These are phyloP conservation scores for Durotheca rogersii DNA, from an alignment of 495 filamentous ascomycete species.

Conservation along the genomic window DNA sequence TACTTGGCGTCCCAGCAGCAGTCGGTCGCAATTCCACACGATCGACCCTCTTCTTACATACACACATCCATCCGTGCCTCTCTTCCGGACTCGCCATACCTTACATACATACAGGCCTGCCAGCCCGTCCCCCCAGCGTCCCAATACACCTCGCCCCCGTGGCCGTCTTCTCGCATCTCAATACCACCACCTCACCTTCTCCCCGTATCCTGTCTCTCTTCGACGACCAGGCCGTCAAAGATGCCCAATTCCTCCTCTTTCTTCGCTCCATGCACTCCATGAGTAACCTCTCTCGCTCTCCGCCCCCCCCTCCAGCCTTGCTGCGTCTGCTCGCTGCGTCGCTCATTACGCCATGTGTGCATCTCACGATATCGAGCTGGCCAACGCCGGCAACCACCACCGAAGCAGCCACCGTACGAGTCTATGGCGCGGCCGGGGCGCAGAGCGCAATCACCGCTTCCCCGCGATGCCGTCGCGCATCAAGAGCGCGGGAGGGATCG, in stretches of 20 bases:
- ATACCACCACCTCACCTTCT: too few species aligned
- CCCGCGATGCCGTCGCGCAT: conserved; percentile 3
- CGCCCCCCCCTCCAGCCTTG: conserved; percentile 1
- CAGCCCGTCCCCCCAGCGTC: too few species aligned
- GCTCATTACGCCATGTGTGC: conserved; percentile 25
- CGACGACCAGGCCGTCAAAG: conserved; percentile 9
- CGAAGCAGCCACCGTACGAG: background rate
- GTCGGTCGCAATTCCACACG: conserved; percentile 26
- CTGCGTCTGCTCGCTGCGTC: conserved; percentile 16
- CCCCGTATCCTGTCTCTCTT: too few species aligned
- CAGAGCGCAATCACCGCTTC: too few species aligned
- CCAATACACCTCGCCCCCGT: too few species aligned
- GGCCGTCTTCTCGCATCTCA: too few species aligned
- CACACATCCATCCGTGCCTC: too few species aligned
- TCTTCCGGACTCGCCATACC: too few species aligned
- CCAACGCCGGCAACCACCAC: background rate
- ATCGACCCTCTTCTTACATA: conserved; percentile 16
- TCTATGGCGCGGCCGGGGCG: conserved; percentile 1
- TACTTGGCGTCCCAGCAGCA: conserved; percentile 29
- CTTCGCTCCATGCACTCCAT: conserved; percentile 32
- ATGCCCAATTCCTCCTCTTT: conserved; percentile 28
- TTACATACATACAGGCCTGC: too few species aligned
- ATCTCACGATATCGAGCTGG: conserved; percentile 24
- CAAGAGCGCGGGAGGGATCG: background rate
- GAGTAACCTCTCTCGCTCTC: conserved; percentile 20